A percentile compares a stretch with the other conserved stretches of the same genome.
These are phyloP conservation scores for Paradendryphiella salina DNA, from an alignment of 2,329 filamentous ascomycete genomes.

Conservation along the genomic window DNA sequence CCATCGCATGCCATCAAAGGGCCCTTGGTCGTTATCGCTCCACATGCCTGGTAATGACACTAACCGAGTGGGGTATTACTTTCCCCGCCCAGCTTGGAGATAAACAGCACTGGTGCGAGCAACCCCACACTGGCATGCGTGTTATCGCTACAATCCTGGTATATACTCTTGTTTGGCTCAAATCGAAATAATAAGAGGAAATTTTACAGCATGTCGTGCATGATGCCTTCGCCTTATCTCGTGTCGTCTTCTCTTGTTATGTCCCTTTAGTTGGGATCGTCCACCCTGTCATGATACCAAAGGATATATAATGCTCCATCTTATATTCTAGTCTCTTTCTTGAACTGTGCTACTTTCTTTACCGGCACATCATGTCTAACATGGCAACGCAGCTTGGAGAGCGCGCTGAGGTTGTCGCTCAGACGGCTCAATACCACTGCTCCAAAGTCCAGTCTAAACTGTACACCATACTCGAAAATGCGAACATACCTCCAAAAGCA, in stretches of 20 bases:
- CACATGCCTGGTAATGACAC: constrained; percentile 4
- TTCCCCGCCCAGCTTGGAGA: constrained; percentile 15
- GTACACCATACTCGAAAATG: constrained; percentile 1
- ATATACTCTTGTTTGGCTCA: neutral
- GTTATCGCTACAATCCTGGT: constrained; percentile 18
- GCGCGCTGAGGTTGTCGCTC: constrained; percentile 24
- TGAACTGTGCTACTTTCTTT: neutral
- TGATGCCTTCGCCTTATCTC: neutral
- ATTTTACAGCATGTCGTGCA: constrained; percentile 11
- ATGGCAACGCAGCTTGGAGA: constrained; percentile 15
- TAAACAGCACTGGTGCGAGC: constrained; percentile 11
- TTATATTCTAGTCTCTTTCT: neutral
- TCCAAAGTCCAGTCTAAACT: constrained; percentile 12
- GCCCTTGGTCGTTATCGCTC: constrained; percentile 13
- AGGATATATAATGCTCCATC: neutral
- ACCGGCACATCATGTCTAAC: constrained; percentile 9
- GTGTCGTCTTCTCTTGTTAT: no score
- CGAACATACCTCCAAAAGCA: constrained; percentile 21
- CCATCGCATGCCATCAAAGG: neutral
- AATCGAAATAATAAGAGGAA: constrained; percentile 8
- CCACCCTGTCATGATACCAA: neutral
- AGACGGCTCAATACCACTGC: constrained; percentile 24
- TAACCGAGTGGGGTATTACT: constrained; percentile 30
- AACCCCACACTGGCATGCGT: constrained; percentile 21
- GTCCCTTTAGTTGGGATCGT: neutral